Conservation (phyloP, 2,329 filamentous ascomycete genomes). For the Helotiales sp. region DNA sequence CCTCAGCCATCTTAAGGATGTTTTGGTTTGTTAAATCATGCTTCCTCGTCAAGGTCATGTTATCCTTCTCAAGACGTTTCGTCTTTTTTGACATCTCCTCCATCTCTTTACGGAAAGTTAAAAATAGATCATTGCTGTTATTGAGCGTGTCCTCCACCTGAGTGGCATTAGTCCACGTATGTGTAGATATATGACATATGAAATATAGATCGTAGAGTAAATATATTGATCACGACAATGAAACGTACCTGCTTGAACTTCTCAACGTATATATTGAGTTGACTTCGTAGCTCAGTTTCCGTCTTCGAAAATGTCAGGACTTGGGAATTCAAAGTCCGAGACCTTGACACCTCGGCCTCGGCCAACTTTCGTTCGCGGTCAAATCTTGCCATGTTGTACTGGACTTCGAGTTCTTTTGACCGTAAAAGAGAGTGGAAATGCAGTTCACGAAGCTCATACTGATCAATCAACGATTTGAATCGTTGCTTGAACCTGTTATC, state of each 20-base stretch:
- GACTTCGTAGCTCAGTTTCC: conserved; percentile 88
- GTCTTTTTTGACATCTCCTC: conserved; percentile 99
- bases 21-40: conserved; percentile 93
- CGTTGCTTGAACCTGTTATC: conserved; percentile 75
- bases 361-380: conserved; percentile 90
- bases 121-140: conserved; percentile 95
- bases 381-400: conserved; percentile 85
- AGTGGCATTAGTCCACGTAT: conserved; percentile 49
- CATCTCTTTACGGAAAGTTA: conserved; percentile 98
- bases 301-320: conserved; percentile 96
- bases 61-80: conserved; percentile 95
- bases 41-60: conserved; percentile 86
- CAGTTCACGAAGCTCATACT: conserved; percentile 93
- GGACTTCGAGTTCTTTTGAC: conserved; percentile 94
- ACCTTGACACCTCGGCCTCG: conserved; percentile 79
- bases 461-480: conserved; percentile 96
- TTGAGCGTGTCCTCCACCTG: conserved; percentile 98
- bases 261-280: conserved; percentile 97
- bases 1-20: conserved; percentile 96
- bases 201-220: conserved; percentile 11
- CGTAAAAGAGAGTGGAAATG: conserved; percentile 92
- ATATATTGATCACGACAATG: neutral
- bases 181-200: conserved; percentile 20
- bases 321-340: conserved; percentile 85
- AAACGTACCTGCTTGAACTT: conserved; percentile 96